phyloP scores from a whole-genome alignment of 176 grass and related monocot genomes.

The Ensete glaucum region DNA sequence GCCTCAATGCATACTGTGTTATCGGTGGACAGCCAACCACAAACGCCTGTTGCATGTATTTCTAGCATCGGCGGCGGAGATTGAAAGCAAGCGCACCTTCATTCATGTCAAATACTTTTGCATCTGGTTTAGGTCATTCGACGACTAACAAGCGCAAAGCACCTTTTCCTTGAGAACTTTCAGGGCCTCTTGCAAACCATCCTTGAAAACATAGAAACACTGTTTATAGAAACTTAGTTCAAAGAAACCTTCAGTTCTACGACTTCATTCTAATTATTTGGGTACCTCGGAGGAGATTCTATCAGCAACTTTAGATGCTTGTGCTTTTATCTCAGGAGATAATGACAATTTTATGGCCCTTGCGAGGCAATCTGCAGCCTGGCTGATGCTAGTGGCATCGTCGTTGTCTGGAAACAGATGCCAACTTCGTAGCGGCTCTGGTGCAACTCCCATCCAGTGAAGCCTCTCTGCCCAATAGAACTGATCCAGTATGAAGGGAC shows the following conservation, averaged over 20 bases:
- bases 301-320: constrained; percentile 41
- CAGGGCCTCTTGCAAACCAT: constrained; percentile 10
- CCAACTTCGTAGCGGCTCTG: constrained; percentile 43
- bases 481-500: constrained; percentile 78
- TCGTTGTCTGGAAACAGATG: constrained; percentile 49
- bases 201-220: not conserved
- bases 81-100: no score
- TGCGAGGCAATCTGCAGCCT: constrained; percentile 33
- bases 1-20: no score
- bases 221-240: not conserved
- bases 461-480: constrained; percentile 96
- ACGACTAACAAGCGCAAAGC: not conserved
- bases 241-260: not conserved
- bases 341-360: constrained; percentile 52
- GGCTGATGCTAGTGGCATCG: constrained; percentile 22
- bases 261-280: not conserved
- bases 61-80: no score
- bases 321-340: constrained; percentile 43
- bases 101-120: not conserved
- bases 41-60: no score
- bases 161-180: constrained; percentile 4
- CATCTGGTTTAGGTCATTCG: not conserved
- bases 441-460: constrained; percentile 56
- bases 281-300: constrained; percentile 64
- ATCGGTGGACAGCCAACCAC: no score